Conservation (phyloP, 768 basidiomycete genomes). For the Boletus eberwhitei region DNA sequence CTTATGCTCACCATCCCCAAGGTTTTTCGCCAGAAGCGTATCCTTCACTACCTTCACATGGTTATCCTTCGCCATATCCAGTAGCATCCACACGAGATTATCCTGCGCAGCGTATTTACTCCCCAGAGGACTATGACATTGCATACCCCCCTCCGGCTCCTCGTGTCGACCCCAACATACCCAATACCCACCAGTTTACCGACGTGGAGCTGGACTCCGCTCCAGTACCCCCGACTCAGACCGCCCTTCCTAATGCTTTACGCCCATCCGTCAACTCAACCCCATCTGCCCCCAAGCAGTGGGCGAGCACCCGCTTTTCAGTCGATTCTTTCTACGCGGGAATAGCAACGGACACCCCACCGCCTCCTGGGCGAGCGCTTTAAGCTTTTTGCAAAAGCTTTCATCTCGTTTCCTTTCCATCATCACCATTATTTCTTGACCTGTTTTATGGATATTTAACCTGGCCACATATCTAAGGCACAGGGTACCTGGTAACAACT, state of each 20-base stretch:
- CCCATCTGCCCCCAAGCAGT: conserved; percentile 2
- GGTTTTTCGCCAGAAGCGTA: conserved; percentile 7
- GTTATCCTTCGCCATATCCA: neutral
- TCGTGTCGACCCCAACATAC: conserved; percentile 4
- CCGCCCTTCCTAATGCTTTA: conserved; percentile 7
- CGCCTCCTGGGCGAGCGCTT: conserved; percentile 14
- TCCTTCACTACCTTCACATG: neutral
- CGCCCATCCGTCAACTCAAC: conserved; percentile 13
- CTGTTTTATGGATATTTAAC: conserved; percentile 25
- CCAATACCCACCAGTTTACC: conserved; percentile 13
- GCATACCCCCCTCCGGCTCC: conserved; percentile 26
- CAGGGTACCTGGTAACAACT: conserved; percentile 1
- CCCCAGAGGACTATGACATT: conserved; percentile 19
- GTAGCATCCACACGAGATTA: conserved; percentile 11
- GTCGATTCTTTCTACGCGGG: conserved; percentile 31
- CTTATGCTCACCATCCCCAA: conserved; percentile 11
- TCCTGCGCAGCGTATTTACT: conserved; percentile 24
- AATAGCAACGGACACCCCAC: conserved; percentile 7
- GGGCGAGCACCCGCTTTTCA: conserved; percentile 18
- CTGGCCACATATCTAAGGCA: neutral
- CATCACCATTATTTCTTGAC: neutral
- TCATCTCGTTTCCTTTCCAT: neutral
- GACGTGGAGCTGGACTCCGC: conserved; percentile 9
- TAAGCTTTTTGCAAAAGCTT: conserved; percentile 10
- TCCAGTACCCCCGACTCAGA: neutral